Evolutionary conservation across 768 basidiomycete species (phyloP), one percentile per base, ranked within the genome.

Genomic region (Boletus pseudopeckii): DNA sequence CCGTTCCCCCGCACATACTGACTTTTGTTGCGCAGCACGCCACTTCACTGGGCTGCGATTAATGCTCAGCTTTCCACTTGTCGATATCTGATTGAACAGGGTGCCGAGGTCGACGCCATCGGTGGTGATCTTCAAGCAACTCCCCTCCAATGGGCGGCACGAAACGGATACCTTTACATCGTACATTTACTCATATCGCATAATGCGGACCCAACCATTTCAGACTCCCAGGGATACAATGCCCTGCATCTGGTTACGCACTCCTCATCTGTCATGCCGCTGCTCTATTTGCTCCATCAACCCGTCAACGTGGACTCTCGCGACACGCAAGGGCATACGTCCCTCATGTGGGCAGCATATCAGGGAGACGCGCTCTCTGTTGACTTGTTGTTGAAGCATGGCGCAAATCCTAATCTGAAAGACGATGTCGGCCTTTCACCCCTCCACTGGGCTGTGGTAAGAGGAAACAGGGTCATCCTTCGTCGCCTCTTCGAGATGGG

Each of bases 341-440:
- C 91, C 0, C 78, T 98, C 46, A 97, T 98, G 92, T 99, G 97
- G 97, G 97, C 97, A 6, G 92, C 93, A 9, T 99, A 98, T 71
- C 97, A 99, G 69, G 97, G 97, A 43, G 97, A 99, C 65, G 94
- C 93, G 2, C 81, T 98, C 33, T 92, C 90, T 3, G 94, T 98
- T 6, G 94, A 98, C 58, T 71, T 98, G 43, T 73, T 99, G 39
- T 78, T 99, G 48, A 82, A 85, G 52, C 91, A 95, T 60, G 92
- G 92, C 3, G 94, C 97, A 2, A 89, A 84, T 53, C 77, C 86
- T 1, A 84, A 84, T 54, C 70, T 86, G 13, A 80, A 80, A 34
- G 97, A 98, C 66, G 85, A 91, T 62, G 73, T 81, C 0, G 95
- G 93, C 0, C 79, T 99, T 48, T 80, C 92, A 1, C 90, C 96